Base-by-base conservation (phyloP, 2,329 filamentous ascomycete genomes). In the Alternaria dauci region DNA sequence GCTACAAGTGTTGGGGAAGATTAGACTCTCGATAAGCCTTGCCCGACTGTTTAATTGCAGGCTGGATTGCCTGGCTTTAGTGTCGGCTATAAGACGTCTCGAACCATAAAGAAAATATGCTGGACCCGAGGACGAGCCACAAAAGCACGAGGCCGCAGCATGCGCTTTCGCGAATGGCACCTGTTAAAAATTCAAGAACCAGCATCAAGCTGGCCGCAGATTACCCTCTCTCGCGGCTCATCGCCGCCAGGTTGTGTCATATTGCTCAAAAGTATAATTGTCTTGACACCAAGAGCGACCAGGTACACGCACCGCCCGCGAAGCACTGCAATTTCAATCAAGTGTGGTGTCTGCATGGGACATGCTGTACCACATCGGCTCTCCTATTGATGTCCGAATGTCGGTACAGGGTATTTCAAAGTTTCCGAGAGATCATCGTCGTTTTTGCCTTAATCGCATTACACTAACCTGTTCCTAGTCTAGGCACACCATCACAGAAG, bases 391-490 rank as follows among this genome's bases (percentile, higher is more conserved):
- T 48, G 28, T 48, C 58, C 54, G 58, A 42, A 26, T 39, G 39
- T 44, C 26, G 32, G 44, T 58, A 52, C 54, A 41, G 6, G 38
- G 46, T 23, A 57, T 41, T 6, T 43, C 52, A 51, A 52, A 38
- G 47, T 50, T 60, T 56, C 47, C 60, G 50, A 57, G n/a, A 39
- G 48, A 57, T 61, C 53, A 39, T 36, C 60, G 39, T 20, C 23
- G 11, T 30, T n/a, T 41, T 32, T 52, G 43, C 39, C 44, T 20
- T 18, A 12, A 38, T 32, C 41, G 43, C 43, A 42, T 12, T 4
- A 23, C 53, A 25, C 60, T 63, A 61, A 28, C 46, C 57, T 59
- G 34, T 63, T 54, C 57, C 34, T 51, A 53, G 52, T 20, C 25
- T 53, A 60, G 36, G 36, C 32, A 23, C 20, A 34, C 38, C 25